Conservation (phyloP, 2,329 filamentous ascomycete genomes). For the Phialophora tarda region DNA sequence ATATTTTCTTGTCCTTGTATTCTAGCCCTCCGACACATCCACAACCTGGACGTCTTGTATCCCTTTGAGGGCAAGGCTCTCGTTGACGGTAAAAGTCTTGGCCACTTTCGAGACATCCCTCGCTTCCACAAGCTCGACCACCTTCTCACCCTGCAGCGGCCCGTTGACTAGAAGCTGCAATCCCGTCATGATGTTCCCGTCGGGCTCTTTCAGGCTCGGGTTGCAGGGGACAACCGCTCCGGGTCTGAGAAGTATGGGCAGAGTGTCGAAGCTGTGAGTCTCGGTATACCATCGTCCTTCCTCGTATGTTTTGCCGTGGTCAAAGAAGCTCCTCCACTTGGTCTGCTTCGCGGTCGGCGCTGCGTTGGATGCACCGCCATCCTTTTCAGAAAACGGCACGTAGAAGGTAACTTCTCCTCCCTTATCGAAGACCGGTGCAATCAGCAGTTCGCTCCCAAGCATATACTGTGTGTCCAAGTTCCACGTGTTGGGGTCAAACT, state of each 20-base stretch:
- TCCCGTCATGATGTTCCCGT: slow-evolving; percentile 55
- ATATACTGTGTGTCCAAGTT: slow-evolving; percentile 74
- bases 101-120: slow-evolving; percentile 13
- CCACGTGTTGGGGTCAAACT: slow-evolving; percentile 69
- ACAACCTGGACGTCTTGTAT: slow-evolving; percentile 1
- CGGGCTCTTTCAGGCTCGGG: slow-evolving; percentile 59
- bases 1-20: neutral
- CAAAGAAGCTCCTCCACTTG: slow-evolving; percentile 57
- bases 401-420: slow-evolving; percentile 70
- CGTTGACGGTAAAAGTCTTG: slow-evolving; percentile 3
- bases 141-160: slow-evolving; percentile 63
- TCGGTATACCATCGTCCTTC: slow-evolving; percentile 63
- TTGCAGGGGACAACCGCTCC: slow-evolving; percentile 49
- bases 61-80: slow-evolving; percentile 7
- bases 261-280: slow-evolving; percentile 62
- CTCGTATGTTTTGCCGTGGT: slow-evolving; percentile 49
- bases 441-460: slow-evolving; percentile 69
- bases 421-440: slow-evolving; percentile 69
- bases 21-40: slow-evolving; percentile 15
- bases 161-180: slow-evolving; percentile 57
- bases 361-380: neutral
- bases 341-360: slow-evolving; percentile 57
- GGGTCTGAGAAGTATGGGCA: slow-evolving; percentile 65
- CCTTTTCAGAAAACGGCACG: slow-evolving; percentile 48
- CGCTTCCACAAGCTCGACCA: slow-evolving; percentile 21